Evolutionary conservation across 2,329 filamentous ascomycete species (phyloP).

Genomic region (Amphichorda felina): DNA sequence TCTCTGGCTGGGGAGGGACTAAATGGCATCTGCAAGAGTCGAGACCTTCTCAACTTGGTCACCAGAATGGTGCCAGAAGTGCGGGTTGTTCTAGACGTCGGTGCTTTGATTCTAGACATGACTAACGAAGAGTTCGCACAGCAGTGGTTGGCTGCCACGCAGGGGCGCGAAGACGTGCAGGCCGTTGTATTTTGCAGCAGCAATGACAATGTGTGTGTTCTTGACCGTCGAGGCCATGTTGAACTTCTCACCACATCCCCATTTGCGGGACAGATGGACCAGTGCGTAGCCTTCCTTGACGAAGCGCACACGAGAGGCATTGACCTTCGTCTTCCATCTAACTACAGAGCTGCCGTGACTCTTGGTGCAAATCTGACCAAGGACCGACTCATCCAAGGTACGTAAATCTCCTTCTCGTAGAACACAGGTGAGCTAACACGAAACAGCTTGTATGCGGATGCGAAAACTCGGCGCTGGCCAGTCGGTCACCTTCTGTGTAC

Average conservation of each 20-base stretch:
- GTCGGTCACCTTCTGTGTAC: constrained; percentile 47
- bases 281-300: constrained; percentile 57
- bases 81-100: constrained; percentile 57
- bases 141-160: constrained; percentile 32
- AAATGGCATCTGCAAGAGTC: neutral
- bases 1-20: constrained; percentile 1
- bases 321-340: constrained; percentile 47
- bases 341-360: constrained; percentile 55
- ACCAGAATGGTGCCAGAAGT: constrained; percentile 16
- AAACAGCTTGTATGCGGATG: constrained; percentile 67
- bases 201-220: constrained; percentile 38
- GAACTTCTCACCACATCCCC: constrained; percentile 46
- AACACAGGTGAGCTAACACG: too few species aligned
- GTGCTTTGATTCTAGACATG: constrained; percentile 56
- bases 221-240: constrained; percentile 31
- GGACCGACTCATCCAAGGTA: constrained; percentile 57
- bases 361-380: constrained; percentile 55
- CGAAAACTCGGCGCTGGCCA: constrained; percentile 56
- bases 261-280: constrained; percentile 40
- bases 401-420: too few species aligned
- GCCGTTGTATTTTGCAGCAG: constrained; percentile 45
- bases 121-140: constrained; percentile 41
- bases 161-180: constrained; percentile 4
- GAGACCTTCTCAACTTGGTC: neutral
- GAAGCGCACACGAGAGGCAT: constrained; percentile 60